Conservation (phyloP, 768 basidiomycete species). For the Lactarius pseudohatsudake region DNA sequence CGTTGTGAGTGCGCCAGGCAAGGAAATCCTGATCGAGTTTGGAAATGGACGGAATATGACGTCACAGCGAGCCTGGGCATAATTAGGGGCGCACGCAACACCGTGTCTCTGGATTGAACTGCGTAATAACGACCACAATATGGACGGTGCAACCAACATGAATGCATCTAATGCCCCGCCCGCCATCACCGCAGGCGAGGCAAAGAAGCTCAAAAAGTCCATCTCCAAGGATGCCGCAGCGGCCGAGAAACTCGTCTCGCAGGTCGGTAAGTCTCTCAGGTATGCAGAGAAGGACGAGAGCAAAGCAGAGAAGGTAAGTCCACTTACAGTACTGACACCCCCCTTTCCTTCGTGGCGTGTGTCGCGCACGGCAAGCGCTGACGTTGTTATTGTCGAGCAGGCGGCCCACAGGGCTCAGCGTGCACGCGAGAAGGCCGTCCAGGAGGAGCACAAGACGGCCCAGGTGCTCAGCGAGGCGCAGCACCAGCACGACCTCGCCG, state of each 20-base stretch:
- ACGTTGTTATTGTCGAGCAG: conserved; percentile 32
- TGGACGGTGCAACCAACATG: conserved; percentile 12
- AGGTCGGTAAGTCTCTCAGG: conserved; percentile 44
- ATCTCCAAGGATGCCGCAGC: conserved; percentile 51
- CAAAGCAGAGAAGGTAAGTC: conserved; percentile 49
- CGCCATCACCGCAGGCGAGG: not conserved
- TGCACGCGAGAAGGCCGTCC: conserved; percentile 47
- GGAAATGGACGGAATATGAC: not conserved
- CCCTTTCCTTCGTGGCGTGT: not conserved
- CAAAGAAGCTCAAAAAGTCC: conserved; percentile 44
- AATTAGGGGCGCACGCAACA: not conserved
- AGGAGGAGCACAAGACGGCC: conserved; percentile 51
- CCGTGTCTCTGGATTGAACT: too few relatives aligned
- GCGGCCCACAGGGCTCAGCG: conserved; percentile 48
- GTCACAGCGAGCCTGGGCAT: not conserved
- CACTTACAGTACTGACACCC: not conserved
- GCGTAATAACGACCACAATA: not conserved
- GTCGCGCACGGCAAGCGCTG: not conserved
- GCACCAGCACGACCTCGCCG: conserved; percentile 51
- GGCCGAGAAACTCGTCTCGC: conserved; percentile 36
- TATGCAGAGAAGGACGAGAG: conserved; percentile 54
- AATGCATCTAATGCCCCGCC: conserved; percentile 16
- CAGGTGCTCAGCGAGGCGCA: conserved; percentile 52
- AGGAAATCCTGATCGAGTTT: not conserved
- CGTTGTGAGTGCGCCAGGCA: not conserved